A percentile compares a stretch with the other conserved stretches of the same genome.
These are phyloP conservation scores for Rhizopogon sp. DNA, from an alignment of 768 basidiomycete species.

Conservation along the genomic window DNA sequence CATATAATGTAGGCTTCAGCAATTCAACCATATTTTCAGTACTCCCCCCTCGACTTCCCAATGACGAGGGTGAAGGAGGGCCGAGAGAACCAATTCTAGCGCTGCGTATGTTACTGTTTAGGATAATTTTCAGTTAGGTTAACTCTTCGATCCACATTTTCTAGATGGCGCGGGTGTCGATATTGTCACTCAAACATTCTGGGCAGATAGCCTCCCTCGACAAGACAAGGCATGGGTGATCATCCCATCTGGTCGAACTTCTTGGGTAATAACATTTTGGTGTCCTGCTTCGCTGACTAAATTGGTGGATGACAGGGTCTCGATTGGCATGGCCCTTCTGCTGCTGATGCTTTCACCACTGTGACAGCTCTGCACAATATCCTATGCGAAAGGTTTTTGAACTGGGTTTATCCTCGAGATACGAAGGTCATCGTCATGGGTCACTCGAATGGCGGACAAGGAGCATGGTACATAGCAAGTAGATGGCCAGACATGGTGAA, in stretches of 20 bases:
- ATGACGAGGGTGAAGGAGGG: conserved; percentile 7
- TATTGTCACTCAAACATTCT: conserved; percentile 48
- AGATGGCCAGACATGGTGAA: conserved; percentile 65
- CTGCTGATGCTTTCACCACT: conserved; percentile 61
- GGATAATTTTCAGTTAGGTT: not conserved
- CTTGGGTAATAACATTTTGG: conserved; percentile 52
- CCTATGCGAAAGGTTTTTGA: conserved; percentile 34
- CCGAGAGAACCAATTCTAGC: conserved; percentile 52
- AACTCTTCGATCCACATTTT: conserved; percentile 1
- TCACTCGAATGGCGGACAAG: conserved; percentile 93
- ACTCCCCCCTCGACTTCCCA: conserved; percentile 46
- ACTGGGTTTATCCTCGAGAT: conserved; percentile 33
- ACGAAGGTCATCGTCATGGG: conserved; percentile 67
- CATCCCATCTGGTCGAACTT: conserved; percentile 76
- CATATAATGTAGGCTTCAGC: conserved; percentile 52
- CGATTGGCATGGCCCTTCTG: conserved; percentile 89
- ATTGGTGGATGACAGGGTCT: conserved; percentile 50
- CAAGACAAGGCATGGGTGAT: conserved; percentile 68
- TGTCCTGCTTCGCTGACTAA: not conserved
- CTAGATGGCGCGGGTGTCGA: conserved; percentile 88
- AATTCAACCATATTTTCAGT: conserved; percentile 55
- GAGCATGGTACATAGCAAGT: conserved; percentile 74
- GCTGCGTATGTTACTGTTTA: conserved; percentile 44
- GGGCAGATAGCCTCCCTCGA: conserved; percentile 57
- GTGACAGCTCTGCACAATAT: conserved; percentile 53